phyloP scores from a whole-genome alignment of 192 early-diverging fungal species.

The Kappamyces sp. region DNA sequence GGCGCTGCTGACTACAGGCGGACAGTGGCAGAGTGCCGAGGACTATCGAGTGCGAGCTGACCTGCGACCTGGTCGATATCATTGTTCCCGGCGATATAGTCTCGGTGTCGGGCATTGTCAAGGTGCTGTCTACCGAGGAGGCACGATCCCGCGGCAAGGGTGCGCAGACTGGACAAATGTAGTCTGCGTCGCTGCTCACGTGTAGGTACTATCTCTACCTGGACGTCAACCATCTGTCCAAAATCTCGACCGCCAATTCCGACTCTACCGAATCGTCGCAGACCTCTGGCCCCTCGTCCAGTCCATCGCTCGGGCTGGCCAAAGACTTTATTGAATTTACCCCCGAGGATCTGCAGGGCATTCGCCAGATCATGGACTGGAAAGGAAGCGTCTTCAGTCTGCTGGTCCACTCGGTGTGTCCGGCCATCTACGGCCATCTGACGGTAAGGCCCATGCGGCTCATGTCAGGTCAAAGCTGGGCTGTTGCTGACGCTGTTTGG shows the following conservation, averaged over 20 bases:
- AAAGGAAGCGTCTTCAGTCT: conserved; percentile 52
- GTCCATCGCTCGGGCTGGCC: conserved; percentile 35
- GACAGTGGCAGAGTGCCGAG: conserved; percentile 68
- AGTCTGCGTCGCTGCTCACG: too few species aligned
- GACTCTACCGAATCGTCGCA: conserved; percentile 23
- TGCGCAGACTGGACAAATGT: too few species aligned
- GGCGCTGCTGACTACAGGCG: too few species aligned
- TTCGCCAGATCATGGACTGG: conserved; percentile 52
- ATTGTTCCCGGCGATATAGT: conserved; percentile 82
- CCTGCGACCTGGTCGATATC: conserved; percentile 66
- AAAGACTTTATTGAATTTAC: conserved; percentile 69
- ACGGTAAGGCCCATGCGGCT: conserved; percentile 56
- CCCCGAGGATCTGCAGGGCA: conserved; percentile 64
- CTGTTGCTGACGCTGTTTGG: conserved; percentile 75
- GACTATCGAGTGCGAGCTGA: conserved; percentile 71
- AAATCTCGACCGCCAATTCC: conserved; percentile 41
- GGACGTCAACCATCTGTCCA: conserved; percentile 59
- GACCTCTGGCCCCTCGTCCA: too few species aligned
- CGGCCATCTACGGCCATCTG: conserved; percentile 76
- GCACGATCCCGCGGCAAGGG: too few species aligned
- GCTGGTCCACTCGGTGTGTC: conserved; percentile 74
- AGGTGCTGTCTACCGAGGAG: conserved; percentile 65
- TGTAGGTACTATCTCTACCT: conserved; percentile 68
- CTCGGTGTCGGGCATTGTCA: conserved; percentile 65
- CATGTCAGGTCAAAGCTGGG: conserved; percentile 43